These are phyloP conservation scores for Xerocomellus intermedius DNA, from an alignment of 768 basidiomycete genomes.

Conservation along the genomic window DNA sequence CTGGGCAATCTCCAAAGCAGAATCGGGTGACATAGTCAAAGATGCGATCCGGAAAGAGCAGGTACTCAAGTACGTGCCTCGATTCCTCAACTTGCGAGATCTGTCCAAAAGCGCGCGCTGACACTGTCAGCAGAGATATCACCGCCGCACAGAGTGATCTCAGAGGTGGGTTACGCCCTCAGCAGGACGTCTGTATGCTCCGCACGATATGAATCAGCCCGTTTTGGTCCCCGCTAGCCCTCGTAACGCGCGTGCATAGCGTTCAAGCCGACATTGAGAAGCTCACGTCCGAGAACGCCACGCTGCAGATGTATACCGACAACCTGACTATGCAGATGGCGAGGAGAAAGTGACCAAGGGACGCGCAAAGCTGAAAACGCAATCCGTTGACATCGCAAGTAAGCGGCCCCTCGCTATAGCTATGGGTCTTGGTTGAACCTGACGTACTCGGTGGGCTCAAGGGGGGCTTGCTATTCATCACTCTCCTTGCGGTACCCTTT, in stretches of 20 bases:
- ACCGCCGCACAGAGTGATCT: constrained; percentile 73
- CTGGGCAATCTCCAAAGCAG: constrained; percentile 49
- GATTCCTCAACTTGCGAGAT: neutral
- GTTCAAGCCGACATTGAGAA: constrained; percentile 82
- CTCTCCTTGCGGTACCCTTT: neutral
- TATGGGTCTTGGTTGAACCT: neutral
- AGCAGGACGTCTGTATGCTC: neutral
- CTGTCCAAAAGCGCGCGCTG: neutral
- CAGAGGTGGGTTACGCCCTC: constrained; percentile 48
- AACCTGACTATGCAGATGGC: constrained; percentile 88
- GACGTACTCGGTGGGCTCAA: neutral
- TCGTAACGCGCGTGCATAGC: constrained; percentile 62
- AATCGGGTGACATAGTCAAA: constrained; percentile 62
- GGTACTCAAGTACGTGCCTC: constrained; percentile 62
- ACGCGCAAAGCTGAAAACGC: neutral
- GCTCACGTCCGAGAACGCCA: constrained; percentile 74
- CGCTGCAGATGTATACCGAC: constrained; percentile 86
- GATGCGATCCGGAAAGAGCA: constrained; percentile 79
- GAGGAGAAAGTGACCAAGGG: constrained; percentile 57
- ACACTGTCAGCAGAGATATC: constrained; percentile 56
- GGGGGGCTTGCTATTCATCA: neutral
- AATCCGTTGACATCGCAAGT: constrained; percentile 5
- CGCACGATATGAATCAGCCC: neutral
- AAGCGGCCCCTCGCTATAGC: neutral
- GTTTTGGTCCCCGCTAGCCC: constrained; percentile 42